Evolutionary conservation across 495 filamentous ascomycete genomes (phyloP).

Genomic region (Penicillium atrosanguineum): DNA sequence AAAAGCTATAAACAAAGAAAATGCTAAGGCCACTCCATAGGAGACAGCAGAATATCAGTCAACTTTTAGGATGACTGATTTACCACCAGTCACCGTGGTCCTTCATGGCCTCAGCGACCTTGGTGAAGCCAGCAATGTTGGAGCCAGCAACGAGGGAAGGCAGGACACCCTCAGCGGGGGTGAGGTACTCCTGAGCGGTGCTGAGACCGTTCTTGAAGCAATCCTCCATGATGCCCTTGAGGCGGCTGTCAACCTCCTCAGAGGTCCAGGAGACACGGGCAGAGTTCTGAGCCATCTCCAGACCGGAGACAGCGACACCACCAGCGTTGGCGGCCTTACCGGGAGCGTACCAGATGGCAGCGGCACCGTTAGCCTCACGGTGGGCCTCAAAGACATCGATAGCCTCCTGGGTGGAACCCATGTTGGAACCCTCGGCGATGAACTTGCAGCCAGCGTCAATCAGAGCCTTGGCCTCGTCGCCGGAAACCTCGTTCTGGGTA

Average conservation of each 20-base stretch:
- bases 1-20: constrained; percentile 20
- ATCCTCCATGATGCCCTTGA: constrained; percentile 90
- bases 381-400: constrained; percentile 90
- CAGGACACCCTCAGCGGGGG: constrained; percentile 73
- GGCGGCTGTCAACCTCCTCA: constrained; percentile 88
- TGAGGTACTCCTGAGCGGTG: constrained; percentile 85
- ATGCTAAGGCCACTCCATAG: constrained; percentile 19
- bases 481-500: constrained; percentile 95
- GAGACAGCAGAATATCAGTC: constrained; percentile 13
- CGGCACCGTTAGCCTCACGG: constrained; percentile 63
- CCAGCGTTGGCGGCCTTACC: constrained; percentile 94
- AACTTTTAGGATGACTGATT: constrained; percentile 23
- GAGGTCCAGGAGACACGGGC: constrained; percentile 77
- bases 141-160: constrained; percentile 87
- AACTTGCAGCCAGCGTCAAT: constrained; percentile 75
- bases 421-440: constrained; percentile 97
- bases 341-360: constrained; percentile 92
- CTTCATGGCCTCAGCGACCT: constrained; percentile 92
- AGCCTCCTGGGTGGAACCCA: constrained; percentile 95
- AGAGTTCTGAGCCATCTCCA: constrained; percentile 99
- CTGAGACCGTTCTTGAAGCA: constrained; percentile 90
- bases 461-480: constrained; percentile 81
- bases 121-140: constrained; percentile 97
- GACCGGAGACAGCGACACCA: constrained; percentile 94
- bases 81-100: constrained; percentile 98